These are phyloP conservation scores for Exsudoporus frostii DNA, from an alignment of 768 basidiomycete genomes.

Conservation along the genomic window DNA sequence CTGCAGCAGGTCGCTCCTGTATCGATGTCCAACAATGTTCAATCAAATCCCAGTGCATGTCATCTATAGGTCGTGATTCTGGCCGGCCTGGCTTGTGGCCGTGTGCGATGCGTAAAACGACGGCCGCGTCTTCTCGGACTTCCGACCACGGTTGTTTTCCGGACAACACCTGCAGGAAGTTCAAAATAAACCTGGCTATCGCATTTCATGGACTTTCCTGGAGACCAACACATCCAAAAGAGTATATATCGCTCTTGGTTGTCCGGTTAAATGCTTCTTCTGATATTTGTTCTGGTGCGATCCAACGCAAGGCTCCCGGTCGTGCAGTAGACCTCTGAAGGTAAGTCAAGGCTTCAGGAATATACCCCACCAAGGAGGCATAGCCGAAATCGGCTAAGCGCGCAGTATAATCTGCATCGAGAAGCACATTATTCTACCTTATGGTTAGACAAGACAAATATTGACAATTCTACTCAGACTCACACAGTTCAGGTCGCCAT, in stretches of 20 bases:
- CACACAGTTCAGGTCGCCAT: conserved; percentile 11
- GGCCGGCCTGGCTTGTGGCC: conserved; percentile 5
- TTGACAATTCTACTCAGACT: neutral
- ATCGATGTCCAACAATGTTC: neutral
- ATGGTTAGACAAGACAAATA: too few species aligned
- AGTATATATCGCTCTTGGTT: conserved; percentile 14
- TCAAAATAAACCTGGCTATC: conserved; percentile 6
- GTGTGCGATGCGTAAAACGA: conserved; percentile 4
- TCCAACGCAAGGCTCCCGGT: conserved; percentile 39
- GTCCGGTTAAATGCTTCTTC: conserved; percentile 4
- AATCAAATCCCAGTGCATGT: conserved; percentile 5
- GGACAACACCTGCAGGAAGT: neutral
- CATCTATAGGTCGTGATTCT: neutral
- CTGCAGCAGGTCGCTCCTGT: neutral
- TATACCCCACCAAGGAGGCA: conserved; percentile 20
- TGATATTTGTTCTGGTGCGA: conserved; percentile 35
- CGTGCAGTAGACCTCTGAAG: conserved; percentile 28
- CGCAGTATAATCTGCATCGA: conserved; percentile 28
- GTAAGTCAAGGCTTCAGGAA: conserved; percentile 6
- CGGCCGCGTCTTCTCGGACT: neutral
- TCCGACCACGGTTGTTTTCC: conserved; percentile 7
- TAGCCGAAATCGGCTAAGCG: conserved; percentile 44
- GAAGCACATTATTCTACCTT: conserved; percentile 14
- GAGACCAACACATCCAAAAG: conserved; percentile 28
- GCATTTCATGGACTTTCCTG: conserved; percentile 38